These are phyloP conservation scores for Hapsidospora chrysogenum DNA, from an alignment of 495 filamentous ascomycete genomes.

Conservation along the genomic window DNA sequence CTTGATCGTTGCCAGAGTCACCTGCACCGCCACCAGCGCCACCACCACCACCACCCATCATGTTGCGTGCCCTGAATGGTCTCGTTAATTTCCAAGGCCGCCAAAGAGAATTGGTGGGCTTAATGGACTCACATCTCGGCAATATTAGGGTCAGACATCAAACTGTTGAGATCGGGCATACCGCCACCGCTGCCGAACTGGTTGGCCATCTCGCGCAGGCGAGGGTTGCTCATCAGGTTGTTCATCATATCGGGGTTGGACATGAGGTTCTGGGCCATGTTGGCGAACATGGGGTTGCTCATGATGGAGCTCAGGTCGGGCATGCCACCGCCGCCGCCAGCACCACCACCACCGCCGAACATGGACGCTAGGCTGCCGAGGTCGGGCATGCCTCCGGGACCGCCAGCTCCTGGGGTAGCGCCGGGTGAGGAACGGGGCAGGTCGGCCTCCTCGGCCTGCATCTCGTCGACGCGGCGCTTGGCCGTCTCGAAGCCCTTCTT, in stretches of 20 bases:
- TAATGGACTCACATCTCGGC: slow-evolving; percentile 75
- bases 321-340: slow-evolving; percentile 49
- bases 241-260: slow-evolving; percentile 80
- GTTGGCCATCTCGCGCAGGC: slow-evolving; percentile 64
- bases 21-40: slow-evolving; percentile 29
- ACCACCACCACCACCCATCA: slow-evolving; percentile 48
- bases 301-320: slow-evolving; percentile 73
- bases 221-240: slow-evolving; percentile 88
- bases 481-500: slow-evolving; percentile 89
- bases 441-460: slow-evolving; percentile 30
- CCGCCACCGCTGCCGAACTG: slow-evolving; percentile 54
- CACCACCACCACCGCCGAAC: slow-evolving; percentile 42
- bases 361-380: slow-evolving; percentile 46
- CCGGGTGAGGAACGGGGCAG: slow-evolving; percentile 4
- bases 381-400: slow-evolving; percentile 26
- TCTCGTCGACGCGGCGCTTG: slow-evolving; percentile 63
- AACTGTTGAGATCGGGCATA: slow-evolving; percentile 63
- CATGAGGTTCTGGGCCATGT: slow-evolving; percentile 95
- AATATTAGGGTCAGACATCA: slow-evolving; percentile 86
- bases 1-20: background rate
- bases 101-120: background rate
- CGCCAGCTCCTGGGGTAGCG: slow-evolving; percentile 32
- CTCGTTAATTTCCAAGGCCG: no score
- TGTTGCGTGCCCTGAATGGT: slow-evolving; percentile 52
- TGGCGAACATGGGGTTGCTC: slow-evolving; percentile 94